These are phyloP conservation scores for Fallopia convolvulus DNA, from an alignment of 148 eudicot genomes.

Conservation along the genomic window DNA sequence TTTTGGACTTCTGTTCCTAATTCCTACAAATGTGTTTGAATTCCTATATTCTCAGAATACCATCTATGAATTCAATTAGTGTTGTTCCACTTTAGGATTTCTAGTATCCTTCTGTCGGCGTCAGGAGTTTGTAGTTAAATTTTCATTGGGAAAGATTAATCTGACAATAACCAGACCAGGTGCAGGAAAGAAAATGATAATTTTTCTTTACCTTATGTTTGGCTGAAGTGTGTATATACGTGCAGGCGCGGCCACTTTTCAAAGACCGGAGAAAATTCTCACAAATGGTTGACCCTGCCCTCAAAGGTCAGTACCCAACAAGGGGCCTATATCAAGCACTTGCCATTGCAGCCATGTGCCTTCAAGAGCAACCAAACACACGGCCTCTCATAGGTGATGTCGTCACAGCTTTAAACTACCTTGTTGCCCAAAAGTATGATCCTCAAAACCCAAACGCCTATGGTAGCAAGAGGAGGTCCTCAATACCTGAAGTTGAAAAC, in stretches of 20 bases:
- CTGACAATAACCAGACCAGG: too few species aligned
- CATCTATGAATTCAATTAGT: too few species aligned
- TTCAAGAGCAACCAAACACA: constrained; percentile 50
- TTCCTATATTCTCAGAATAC: too few species aligned
- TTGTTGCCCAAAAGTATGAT: constrained; percentile 11
- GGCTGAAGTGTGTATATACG: not conserved
- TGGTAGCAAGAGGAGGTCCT: not conserved
- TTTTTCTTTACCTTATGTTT: not conserved
- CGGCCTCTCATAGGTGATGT: constrained; percentile 58
- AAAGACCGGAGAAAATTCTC: constrained; percentile 52
- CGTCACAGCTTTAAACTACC: constrained; percentile 63
- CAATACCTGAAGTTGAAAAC: not conserved
- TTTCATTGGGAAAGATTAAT: too few species aligned
- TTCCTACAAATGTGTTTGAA: too few species aligned
- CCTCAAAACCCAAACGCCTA: not conserved
- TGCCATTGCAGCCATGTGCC: constrained; percentile 72
- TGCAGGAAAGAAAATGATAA: too few species aligned
- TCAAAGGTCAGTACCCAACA: constrained; percentile 46
- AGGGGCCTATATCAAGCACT: constrained; percentile 70
- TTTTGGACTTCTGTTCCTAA: too few species aligned
- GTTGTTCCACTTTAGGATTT: too few species aligned
- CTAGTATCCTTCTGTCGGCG: too few species aligned
- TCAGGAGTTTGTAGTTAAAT: too few species aligned
- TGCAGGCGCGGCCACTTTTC: constrained; percentile 62
- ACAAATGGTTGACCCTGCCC: constrained; percentile 59